Conservation (phyloP, 805 yeast genomes). For the Candida endomychidarum region DNA sequence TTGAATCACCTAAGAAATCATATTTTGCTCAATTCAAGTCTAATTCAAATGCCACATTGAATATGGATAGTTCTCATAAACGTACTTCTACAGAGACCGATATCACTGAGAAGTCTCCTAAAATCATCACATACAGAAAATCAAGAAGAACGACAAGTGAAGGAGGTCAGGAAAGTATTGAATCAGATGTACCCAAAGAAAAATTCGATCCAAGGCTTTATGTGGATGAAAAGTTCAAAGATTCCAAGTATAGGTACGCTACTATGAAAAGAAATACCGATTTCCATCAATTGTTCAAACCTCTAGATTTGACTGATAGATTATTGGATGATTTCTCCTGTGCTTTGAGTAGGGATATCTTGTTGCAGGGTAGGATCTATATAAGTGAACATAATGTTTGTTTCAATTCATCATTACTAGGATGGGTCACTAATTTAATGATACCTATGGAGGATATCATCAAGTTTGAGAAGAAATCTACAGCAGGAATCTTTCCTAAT, state of each 20-base stretch:
- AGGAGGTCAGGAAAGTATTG: conserved; percentile 20
- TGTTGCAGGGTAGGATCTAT: conserved; percentile 84
- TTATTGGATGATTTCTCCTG: conserved; percentile 86
- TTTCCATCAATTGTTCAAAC: conserved; percentile 72
- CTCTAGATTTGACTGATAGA: conserved; percentile 66
- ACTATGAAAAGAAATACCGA: conserved; percentile 62
- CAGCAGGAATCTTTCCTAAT: conserved; percentile 89
- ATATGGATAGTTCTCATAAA: conserved; percentile 7
- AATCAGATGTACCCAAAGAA: conserved; percentile 15
- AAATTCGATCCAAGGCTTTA: conserved; percentile 46
- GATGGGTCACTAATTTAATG: conserved; percentile 84
- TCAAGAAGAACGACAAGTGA: conserved; percentile 34
- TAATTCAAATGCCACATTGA: conserved; percentile 8
- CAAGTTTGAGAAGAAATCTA: conserved; percentile 73
- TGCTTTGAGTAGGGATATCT: conserved; percentile 82
- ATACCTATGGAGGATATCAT: conserved; percentile 71
- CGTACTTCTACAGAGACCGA: conserved; percentile 7
- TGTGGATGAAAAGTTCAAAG: conserved; percentile 56
- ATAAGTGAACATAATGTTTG: conserved; percentile 76
- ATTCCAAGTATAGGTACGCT: conserved; percentile 65
- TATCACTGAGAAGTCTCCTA: conserved; percentile 27
- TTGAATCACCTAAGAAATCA: conserved; percentile 12
- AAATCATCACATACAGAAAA: conserved; percentile 39
- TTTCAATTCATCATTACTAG: conserved; percentile 82
- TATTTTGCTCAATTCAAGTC: conserved; percentile 1